Percentiles rank a stretch among this genome's conserved stretches.
Evolutionary conservation across 495 filamentous ascomycete genomes (phyloP).

Genomic region (Podospora bellae-mahoneyi): DNA sequence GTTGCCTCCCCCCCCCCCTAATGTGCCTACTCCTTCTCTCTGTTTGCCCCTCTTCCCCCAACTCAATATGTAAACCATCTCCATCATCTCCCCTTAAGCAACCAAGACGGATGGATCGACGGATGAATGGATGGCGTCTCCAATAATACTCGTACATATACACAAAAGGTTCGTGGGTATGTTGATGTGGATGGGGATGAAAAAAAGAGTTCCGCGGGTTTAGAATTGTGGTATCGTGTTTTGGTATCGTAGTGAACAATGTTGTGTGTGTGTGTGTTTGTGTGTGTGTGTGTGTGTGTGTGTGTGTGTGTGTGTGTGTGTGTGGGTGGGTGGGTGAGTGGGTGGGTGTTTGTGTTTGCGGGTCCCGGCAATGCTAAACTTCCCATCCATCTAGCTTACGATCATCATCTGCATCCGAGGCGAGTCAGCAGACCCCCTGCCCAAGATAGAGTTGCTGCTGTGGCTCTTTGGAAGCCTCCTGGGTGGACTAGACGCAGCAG

Average conservation of each 20-base stretch:
- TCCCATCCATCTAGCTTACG: conserved; percentile 45
- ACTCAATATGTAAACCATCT: not conserved
- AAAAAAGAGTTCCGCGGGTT: not conserved
- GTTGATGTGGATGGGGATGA: not conserved
- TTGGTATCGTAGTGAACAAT: not conserved
- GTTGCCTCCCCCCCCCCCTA: not conserved
- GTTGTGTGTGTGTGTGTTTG: not conserved
- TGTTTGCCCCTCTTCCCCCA: not conserved
- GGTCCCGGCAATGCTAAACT: too few relatives aligned
- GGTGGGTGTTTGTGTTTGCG: too few relatives aligned
- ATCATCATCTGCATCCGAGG: conserved; percentile 69
- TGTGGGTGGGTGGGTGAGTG: too few relatives aligned
- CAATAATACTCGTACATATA: conserved; percentile 21
- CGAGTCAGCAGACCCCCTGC: conserved; percentile 46
- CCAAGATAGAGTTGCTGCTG: conserved; percentile 50
- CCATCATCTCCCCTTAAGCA: not conserved
- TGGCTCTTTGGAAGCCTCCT: conserved; percentile 48
- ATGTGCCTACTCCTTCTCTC: not conserved
- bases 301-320: too few relatives aligned
- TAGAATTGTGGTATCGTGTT: not conserved
- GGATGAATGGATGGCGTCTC: not conserved
- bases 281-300: too few relatives aligned
- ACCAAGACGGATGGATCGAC: too few relatives aligned
- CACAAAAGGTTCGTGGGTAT: conserved; percentile 3
- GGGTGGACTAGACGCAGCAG: conserved; percentile 42